Evolutionary conservation across 2,329 filamentous ascomycete species (phyloP).

Genomic region (Conoideocrella luteorostrata): DNA sequence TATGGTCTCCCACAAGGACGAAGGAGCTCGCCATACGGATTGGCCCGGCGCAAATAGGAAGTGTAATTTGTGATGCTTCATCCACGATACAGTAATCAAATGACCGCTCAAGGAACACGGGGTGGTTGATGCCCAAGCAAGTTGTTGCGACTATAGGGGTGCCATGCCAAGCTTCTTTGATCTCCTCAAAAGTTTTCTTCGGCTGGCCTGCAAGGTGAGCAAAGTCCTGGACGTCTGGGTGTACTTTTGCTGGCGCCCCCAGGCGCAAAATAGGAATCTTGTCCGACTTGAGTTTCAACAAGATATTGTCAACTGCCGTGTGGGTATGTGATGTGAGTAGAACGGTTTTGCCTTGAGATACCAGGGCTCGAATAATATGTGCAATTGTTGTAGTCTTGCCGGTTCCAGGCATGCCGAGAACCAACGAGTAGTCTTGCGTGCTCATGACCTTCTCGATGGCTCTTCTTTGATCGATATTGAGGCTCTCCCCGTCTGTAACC

Average conservation of each 20-base stretch:
- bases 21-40: constrained; percentile 91
- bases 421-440: constrained; percentile 90
- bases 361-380: constrained; percentile 87
- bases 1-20: constrained; percentile 92
- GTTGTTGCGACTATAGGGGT: constrained; percentile 91
- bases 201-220: constrained; percentile 69
- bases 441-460: constrained; percentile 95
- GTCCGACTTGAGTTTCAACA: constrained; percentile 81
- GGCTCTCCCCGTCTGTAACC: constrained; percentile 53
- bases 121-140: constrained; percentile 85
- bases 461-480: constrained; percentile 81
- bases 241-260: constrained; percentile 77
- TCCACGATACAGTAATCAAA: constrained; percentile 99
- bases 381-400: constrained; percentile 98
- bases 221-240: constrained; percentile 81
- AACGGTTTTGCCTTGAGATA: constrained; percentile 85
- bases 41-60: constrained; percentile 89
- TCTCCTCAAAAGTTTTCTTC: constrained; percentile 72
- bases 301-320: constrained; percentile 95
- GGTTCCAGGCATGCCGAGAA: constrained; percentile 96
- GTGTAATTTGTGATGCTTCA: constrained; percentile 93
- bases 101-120: constrained; percentile 76
- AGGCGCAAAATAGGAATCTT: constrained; percentile 77
- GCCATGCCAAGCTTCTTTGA: constrained; percentile 76
- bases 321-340: constrained; percentile 94